phyloP scores from a whole-genome alignment of 2,329 filamentous ascomycete species.

The Aspergillus vadensis region DNA sequence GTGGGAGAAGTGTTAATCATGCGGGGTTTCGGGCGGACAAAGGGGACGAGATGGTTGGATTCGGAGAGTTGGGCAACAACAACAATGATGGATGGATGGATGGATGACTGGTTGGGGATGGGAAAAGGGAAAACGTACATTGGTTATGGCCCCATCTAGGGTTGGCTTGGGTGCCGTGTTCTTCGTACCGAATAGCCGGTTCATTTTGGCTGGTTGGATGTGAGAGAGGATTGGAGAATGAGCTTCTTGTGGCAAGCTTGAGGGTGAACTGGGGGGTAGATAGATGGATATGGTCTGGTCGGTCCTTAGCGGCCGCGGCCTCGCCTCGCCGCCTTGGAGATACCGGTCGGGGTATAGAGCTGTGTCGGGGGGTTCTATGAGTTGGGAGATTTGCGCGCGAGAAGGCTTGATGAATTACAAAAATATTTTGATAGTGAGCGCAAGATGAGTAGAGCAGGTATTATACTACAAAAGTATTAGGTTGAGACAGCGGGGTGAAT shows the following conservation, averaged over 20 bases:
- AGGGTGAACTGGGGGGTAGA: background rate
- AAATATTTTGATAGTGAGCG: background rate
- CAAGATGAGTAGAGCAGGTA: background rate
- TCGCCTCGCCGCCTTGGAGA: conserved; percentile 4
- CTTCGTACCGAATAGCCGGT: conserved; percentile 91
- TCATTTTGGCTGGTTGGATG: conserved; percentile 63
- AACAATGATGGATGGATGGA: conserved; percentile 7
- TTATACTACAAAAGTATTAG: too few relatives aligned
- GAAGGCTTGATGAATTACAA: background rate
- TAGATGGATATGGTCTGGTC: too few relatives aligned
- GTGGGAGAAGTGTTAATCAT: background rate
- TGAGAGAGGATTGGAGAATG: conserved; percentile 4
- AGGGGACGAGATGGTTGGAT: background rate
- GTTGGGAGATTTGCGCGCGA: background rate
- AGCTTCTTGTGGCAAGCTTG: background rate
- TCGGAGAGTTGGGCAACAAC: conserved; percentile 18
- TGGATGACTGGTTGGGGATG: background rate
- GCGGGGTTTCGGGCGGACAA: conserved; percentile 7
- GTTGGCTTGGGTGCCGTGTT: conserved; percentile 86
- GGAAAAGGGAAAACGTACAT: conserved; percentile 55
- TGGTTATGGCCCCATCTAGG: conserved; percentile 77
- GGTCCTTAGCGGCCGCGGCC: conserved; percentile 1
- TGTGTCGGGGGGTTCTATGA: background rate
- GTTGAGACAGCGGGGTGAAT: background rate
- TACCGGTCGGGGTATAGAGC: background rate